A percentile compares a stretch with the other conserved stretches of the same genome.
phyloP scores from a whole-genome alignment of 2,329 filamentous ascomycete species.

The Aspergillus sp. region DNA sequence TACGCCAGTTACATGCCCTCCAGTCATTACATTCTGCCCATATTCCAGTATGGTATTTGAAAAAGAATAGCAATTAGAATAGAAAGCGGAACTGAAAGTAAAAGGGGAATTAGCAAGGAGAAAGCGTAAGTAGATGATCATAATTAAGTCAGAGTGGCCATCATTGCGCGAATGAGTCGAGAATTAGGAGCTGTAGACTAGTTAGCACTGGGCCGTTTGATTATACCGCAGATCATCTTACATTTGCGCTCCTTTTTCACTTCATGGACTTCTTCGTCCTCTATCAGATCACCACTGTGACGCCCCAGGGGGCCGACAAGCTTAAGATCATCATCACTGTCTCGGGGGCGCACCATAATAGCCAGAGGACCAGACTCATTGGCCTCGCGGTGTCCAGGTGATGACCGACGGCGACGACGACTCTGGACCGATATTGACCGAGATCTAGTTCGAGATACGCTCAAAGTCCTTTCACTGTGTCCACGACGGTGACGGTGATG shows the following conservation, averaged over 20 bases:
- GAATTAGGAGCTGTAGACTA: slow-evolving; percentile 53
- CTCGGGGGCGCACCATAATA: slow-evolving; percentile 43
- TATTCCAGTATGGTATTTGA: no score
- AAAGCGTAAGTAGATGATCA: background rate
- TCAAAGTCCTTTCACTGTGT: slow-evolving; percentile 20
- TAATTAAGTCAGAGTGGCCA: slow-evolving; percentile 59
- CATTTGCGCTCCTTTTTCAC: slow-evolving; percentile 91
- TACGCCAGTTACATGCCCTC: no score
- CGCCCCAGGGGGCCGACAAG: slow-evolving; percentile 62
- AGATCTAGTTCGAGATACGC: slow-evolving; percentile 27
- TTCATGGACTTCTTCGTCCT: slow-evolving; percentile 46
- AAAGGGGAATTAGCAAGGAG: background rate
- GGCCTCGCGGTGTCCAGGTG: slow-evolving; percentile 27
- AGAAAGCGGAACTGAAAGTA: background rate
- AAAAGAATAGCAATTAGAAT: background rate
- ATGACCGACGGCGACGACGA: slow-evolving; percentile 28
- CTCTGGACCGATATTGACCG: slow-evolving; percentile 30
- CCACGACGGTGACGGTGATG: slow-evolving; percentile 20
- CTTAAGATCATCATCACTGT: slow-evolving; percentile 58
- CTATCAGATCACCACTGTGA: slow-evolving; percentile 27
- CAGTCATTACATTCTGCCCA: no score
- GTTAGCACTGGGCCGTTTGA: slow-evolving; percentile 16
- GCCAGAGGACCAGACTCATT: slow-evolving; percentile 44
- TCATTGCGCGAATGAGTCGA: slow-evolving; percentile 60
- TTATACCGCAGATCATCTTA: slow-evolving; percentile 56